Evolutionary conservation across 1,284 basidiomycete species (phyloP).

Genomic region (Ustilago cynodontis): DNA sequence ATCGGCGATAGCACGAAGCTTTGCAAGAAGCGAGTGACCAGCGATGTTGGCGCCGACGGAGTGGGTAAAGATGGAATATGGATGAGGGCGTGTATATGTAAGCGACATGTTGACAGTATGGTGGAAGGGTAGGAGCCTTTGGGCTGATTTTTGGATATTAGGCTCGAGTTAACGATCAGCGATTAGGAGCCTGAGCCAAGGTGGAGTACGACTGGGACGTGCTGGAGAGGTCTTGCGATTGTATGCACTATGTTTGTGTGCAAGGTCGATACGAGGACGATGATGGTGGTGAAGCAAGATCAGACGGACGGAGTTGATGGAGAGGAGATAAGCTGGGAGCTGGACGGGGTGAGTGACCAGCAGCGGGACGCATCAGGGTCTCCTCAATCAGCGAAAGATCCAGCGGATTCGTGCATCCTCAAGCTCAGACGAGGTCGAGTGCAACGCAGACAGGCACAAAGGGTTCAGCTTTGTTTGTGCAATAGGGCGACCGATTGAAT

Average conservation of each 20-base stretch:
- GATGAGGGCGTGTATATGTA: conserved; percentile 24
- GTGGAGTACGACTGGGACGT: background rate
- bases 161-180: too few species aligned
- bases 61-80: conserved; percentile 57
- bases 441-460: background rate
- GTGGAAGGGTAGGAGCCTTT: background rate
- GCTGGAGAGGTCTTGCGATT: background rate
- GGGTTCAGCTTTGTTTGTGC: background rate
- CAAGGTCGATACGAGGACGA: background rate
- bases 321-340: too few species aligned
- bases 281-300: background rate
- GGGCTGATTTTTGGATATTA: too few species aligned
- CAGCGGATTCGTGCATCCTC: background rate
- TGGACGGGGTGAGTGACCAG: too few species aligned
- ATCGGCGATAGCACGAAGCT: conserved; percentile 62
- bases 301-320: too few species aligned
- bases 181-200: background rate
- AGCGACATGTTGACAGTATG: conserved; percentile 14
- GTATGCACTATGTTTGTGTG: background rate
- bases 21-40: conserved; percentile 64
- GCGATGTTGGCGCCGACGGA: conserved; percentile 53
- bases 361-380: too few species aligned
- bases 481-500: background rate
- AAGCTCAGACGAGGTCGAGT: background rate
- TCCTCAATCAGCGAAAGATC: background rate